Base-by-base conservation (phyloP, 441 rosid genomes). In the Euphorbia celastroides region DNA sequence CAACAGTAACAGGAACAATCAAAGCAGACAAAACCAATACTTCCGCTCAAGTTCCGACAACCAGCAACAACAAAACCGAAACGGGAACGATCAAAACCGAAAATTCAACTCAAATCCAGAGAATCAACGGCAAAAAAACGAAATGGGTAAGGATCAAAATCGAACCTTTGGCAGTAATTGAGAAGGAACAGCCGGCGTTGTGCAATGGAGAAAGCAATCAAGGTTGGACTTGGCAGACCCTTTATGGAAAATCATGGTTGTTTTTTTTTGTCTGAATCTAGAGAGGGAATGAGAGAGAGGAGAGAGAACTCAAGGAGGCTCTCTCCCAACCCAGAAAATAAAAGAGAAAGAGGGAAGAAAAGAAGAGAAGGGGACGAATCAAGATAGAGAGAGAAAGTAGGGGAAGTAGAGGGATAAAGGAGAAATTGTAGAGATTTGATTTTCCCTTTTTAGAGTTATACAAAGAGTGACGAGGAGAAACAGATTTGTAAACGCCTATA, bases 101-200 rank as follows among this genome's bases (percentile, higher is more conserved):
- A 68, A 44, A n/a, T 34, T 34, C 3, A 46, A 11, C 52, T 14
- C 54, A 48, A 48, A 48, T 48, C 16, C 23, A 17, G 44, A 46
- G n/a, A 22, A 59, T 16, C 51, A 48, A 44, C 50, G 17, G 5
- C 14, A 66, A n/a, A 51, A 46, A 14, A 26, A 22, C 23, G 16
- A 19, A 8, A 64, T 11, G 5, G 38, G 34, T 7, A 48, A 22
- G 57, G 32, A 41, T 14, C 17, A 70, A 74, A 27, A 31, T 59
- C 77, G 62, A 59, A 93, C 98, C 97, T 90, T 83, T 32, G 95
- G 83, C 17, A 90, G 91, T 74, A 78, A 85, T 69, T 88, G 97
- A 26, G 97, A 84, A 25, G 79, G 85, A 59, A 82, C 89, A 14
- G 76, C 36, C 5, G 99, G 99, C 26, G 97, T 88, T 58, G 91